Conservation (phyloP, 257 asterid genomes). For the Eustoma russellianum region DNA sequence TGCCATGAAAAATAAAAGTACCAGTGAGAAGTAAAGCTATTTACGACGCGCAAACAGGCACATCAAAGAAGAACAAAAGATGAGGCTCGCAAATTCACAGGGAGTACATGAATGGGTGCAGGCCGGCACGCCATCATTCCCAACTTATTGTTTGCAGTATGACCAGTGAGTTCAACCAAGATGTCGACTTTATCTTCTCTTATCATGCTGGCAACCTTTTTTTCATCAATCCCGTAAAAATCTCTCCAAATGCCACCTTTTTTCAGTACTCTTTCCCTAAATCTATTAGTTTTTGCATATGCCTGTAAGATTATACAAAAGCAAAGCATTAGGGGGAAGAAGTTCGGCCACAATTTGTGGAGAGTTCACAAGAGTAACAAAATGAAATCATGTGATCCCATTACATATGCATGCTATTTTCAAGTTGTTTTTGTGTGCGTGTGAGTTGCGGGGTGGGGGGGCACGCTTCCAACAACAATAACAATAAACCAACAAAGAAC, state of each 20-base stretch:
- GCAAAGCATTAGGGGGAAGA: neutral
- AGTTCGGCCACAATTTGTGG: neutral
- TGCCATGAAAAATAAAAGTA: no score
- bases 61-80: slow-evolving; percentile 3
- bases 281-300: slow-evolving; percentile 89
- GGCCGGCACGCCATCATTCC: slow-evolving; percentile 99
- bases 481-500: neutral
- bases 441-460: no score
- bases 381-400: neutral
- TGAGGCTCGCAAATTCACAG: slow-evolving; percentile 1
- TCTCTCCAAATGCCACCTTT: slow-evolving; percentile 93
- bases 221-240: slow-evolving; percentile 87
- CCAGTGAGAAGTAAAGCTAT: no score
- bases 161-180: slow-evolving; percentile 98
- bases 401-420: no score
- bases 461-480: no score
- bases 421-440: neutral
- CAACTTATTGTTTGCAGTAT: slow-evolving; percentile 96
- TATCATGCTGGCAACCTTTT: slow-evolving; percentile 80
- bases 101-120: slow-evolving; percentile 90
- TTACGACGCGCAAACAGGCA: neutral
- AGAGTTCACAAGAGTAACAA: neutral
- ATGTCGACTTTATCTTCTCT: slow-evolving; percentile 93
- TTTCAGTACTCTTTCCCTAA: slow-evolving; percentile 78
- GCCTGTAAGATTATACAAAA: slow-evolving; percentile 48